A percentile compares a stretch with the other conserved stretches of the same genome.
Evolutionary conservation across 345 rosid genomes (phyloP).

Genomic region (Mangifera indica): DNA sequence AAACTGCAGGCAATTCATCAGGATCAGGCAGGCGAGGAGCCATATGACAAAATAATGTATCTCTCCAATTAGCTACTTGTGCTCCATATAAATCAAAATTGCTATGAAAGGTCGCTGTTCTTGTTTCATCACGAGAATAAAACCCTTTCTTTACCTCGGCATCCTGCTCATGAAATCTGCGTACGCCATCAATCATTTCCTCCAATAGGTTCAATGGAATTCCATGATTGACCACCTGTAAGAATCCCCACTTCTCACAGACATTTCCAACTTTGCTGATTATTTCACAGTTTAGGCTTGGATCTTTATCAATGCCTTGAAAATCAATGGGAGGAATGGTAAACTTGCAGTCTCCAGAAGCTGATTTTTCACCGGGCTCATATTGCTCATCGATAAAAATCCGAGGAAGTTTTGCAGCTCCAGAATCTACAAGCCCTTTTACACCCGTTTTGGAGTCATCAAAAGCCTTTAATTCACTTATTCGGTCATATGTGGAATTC

Average conservation of each 20-base stretch:
- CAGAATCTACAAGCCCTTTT: slow-evolving; percentile 46
- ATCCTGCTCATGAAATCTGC: slow-evolving; percentile 42
- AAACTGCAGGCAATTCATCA: slow-evolving; percentile 43
- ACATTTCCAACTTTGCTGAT: slow-evolving; percentile 31
- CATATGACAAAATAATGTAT: slow-evolving; percentile 33
- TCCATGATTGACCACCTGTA: slow-evolving; percentile 46
- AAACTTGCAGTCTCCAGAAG: neutral
- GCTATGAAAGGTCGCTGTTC: slow-evolving; percentile 27
- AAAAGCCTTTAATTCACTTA: slow-evolving; percentile 25
- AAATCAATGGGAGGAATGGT: slow-evolving; percentile 43
- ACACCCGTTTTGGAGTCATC: slow-evolving; percentile 28
- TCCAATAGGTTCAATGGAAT: slow-evolving; percentile 34
- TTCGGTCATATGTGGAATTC: slow-evolving; percentile 9
- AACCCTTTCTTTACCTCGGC: slow-evolving; percentile 33
- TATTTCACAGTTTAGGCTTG: slow-evolving; percentile 16
- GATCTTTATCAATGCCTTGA: neutral
- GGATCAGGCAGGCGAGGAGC: slow-evolving; percentile 38
- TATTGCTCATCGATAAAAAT: slow-evolving; percentile 29
- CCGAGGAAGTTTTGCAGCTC: slow-evolving; percentile 24
- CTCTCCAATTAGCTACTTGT: slow-evolving; percentile 43
- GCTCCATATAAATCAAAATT: slow-evolving; percentile 39
- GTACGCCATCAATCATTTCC: slow-evolving; percentile 30
- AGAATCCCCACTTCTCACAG: slow-evolving; percentile 47
- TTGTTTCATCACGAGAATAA: slow-evolving; percentile 28
- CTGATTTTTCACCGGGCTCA: neutral